These are phyloP conservation scores for Debaryomyces hansenii DNA, from an alignment of 805 yeast species.

Conservation along the genomic window DNA sequence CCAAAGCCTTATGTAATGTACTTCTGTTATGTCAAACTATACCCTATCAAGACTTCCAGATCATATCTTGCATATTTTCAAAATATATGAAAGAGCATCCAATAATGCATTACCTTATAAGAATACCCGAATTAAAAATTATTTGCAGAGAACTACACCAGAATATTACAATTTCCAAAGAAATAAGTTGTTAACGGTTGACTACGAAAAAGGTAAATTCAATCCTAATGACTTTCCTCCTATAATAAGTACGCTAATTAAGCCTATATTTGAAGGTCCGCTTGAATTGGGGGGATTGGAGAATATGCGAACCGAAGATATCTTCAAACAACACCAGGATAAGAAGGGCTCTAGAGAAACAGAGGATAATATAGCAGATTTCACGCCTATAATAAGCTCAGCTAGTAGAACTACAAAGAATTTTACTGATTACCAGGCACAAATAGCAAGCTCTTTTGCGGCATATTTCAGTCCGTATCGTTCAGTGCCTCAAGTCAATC, in stretches of 20 bases:
- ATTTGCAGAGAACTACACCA: slow-evolving; percentile 15
- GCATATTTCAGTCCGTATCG: slow-evolving; percentile 22
- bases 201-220: slow-evolving; percentile 7
- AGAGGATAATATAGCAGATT: slow-evolving; percentile 8
- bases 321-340: slow-evolving; percentile 11
- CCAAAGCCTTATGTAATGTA: background rate
- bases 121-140: slow-evolving; percentile 12
- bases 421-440: slow-evolving; percentile 24
- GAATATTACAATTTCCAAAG: slow-evolving; percentile 20
- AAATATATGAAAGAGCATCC: slow-evolving; percentile 18
- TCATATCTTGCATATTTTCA: slow-evolving; percentile 16
- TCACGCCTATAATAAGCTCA: slow-evolving; percentile 6
- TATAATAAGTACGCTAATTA: slow-evolving; percentile 15
- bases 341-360: background rate
- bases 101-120: slow-evolving; percentile 6
- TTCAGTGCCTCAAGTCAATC: slow-evolving; percentile 9
- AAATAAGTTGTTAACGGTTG: slow-evolving; percentile 15
- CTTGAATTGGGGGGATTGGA: slow-evolving; percentile 15
- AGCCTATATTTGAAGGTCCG: slow-evolving; percentile 19
- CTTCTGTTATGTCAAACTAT: slow-evolving; percentile 14
- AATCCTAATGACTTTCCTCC: slow-evolving; percentile 23
- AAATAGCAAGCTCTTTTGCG: slow-evolving; percentile 24
- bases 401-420: slow-evolving; percentile 12
- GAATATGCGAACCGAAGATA: slow-evolving; percentile 4
- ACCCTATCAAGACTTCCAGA: slow-evolving; percentile 22